Evolutionary conservation across 2,329 filamentous ascomycete genomes (phyloP).

Genomic region (Colletotrichum horii): DNA sequence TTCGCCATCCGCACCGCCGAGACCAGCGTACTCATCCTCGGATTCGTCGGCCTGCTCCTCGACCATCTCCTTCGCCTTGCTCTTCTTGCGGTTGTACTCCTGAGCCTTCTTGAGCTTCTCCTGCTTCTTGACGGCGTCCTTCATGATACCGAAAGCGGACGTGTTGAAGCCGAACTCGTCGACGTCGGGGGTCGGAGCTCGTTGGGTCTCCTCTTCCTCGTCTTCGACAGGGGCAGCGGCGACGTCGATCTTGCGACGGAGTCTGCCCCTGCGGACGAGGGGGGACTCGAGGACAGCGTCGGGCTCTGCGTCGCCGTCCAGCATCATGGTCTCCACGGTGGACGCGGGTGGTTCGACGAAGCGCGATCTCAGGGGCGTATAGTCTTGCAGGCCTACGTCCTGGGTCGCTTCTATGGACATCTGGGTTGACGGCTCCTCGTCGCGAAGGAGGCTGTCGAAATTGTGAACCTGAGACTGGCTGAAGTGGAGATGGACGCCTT

Average conservation of each 20-base stretch:
- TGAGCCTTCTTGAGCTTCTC: conserved; percentile 57
- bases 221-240: conserved; percentile 46
- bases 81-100: conserved; percentile 83
- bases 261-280: conserved; percentile 63
- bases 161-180: conserved; percentile 42
- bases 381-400: conserved; percentile 77
- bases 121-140: conserved; percentile 63
- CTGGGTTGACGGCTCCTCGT: conserved; percentile 56
- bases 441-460: conserved; percentile 60
- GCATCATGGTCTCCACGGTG: conserved; percentile 73
- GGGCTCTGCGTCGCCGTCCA: conserved; percentile 41
- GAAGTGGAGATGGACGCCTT: conserved; percentile 58
- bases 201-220: conserved; percentile 36
- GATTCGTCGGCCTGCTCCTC: conserved; percentile 96
- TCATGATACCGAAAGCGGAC: conserved; percentile 73
- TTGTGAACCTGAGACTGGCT: conserved; percentile 65
- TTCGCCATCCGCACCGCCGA: conserved; percentile 90
- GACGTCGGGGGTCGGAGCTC: conserved; percentile 25
- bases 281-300: conserved; percentile 66
- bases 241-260: conserved; percentile 48
- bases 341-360: conserved; percentile 70
- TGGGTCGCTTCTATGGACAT: conserved; percentile 79
- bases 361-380: conserved; percentile 72
- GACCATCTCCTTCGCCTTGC: conserved; percentile 84
- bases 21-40: conserved; percentile 95